Evolutionary conservation across 257 asterid genomes (phyloP), one percentile per base, ranked within the genome.

Genomic region (Salvia splendens): DNA sequence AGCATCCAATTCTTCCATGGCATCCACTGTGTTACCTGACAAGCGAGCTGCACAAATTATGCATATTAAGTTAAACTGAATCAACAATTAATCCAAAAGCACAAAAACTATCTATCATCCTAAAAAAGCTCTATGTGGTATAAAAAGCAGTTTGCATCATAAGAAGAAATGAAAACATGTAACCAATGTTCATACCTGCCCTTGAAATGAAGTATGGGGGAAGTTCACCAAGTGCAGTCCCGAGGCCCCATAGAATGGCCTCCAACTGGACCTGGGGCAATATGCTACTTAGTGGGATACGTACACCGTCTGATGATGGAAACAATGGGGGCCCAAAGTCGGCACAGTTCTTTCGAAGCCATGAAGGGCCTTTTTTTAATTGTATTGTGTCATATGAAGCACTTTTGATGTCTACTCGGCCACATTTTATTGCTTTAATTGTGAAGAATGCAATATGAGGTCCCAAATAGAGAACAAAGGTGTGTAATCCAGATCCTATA

Each of bases 181-280:
- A 33, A 40, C 4, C n/a, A 4, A 46, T 17, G 40, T 51, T 49
- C 76, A 52, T 74, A 91, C 97, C 97, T 71, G 97, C 95, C 80
- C 97, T 81, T 72, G 97, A 91, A 72, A 91, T 91, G 78, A 91
- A 91, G 81, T 91, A 91, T 6, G 97, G 97, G 49, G 96, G 97
- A 10, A 91, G 96, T 81, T 91, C 97, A 59, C 97, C 97, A 60
- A 91, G 97, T 57, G 97, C 97, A 45, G 97, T 91, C 49, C 97
- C 96, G 46, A 88, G 68, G 70, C 97, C 97, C 97, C 97, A 91
- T 52, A 91, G 65, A 64, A 91, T 51, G 52, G 96, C 96, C 86
- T 91, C 97, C 51, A 91, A 70, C 81, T 91, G 97, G 74, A 88
- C 89, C 66, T 91, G 93, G 8, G 93, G 93, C 78, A 91, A 77